Conservation (phyloP, 164 flowering plant genomes). For the Liquidambar formosana region DNA sequence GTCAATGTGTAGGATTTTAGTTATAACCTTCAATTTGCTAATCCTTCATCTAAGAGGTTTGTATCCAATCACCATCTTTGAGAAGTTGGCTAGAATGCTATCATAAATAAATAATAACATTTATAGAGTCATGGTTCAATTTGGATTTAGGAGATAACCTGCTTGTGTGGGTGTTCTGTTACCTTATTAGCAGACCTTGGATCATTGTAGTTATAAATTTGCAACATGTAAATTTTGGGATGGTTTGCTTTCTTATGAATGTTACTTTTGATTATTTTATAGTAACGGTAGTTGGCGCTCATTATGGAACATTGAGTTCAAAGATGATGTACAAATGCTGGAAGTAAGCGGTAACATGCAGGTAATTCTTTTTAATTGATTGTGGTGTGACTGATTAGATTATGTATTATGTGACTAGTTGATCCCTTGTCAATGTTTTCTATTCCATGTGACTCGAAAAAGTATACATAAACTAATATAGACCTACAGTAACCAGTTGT, state of each 20-base stretch:
- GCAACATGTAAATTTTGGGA: neutral
- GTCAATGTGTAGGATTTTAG: no score
- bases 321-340: constrained; percentile 68
- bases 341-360: constrained; percentile 77
- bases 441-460: neutral
- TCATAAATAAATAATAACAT: neutral
- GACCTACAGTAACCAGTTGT: neutral
- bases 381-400: neutral
- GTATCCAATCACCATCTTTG: neutral
- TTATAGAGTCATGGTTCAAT: neutral
- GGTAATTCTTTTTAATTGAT: constrained; percentile 36
- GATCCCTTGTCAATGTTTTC: no score
- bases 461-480: neutral
- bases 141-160: no score
- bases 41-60: no score
- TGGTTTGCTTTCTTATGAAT: neutral
- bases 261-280: constrained; percentile 10
- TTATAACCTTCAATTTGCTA: no score
- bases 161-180: no score
- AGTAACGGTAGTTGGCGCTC: constrained; percentile 99
- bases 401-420: neutral
- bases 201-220: neutral
- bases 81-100: neutral
- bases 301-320: constrained; percentile 79
- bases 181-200: neutral